A percentile compares a stretch with the other conserved stretches of the same genome.
These are phyloP conservation scores for Fusarium sp. DNA, from an alignment of 2,329 filamentous ascomycete species.

Conservation along the genomic window DNA sequence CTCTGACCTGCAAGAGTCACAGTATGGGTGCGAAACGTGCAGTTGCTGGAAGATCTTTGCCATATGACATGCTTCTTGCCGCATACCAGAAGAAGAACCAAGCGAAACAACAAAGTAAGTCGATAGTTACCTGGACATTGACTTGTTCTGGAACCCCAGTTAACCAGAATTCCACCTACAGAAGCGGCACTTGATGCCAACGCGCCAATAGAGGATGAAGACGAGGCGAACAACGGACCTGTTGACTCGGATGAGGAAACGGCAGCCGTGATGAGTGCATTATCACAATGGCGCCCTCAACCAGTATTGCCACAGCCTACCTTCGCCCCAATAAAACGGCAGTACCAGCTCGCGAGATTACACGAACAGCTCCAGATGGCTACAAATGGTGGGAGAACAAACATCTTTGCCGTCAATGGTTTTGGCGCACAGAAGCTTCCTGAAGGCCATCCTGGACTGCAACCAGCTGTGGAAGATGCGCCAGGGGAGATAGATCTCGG, in stretches of 20 bases:
- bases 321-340: constrained; percentile 71
- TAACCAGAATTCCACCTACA: constrained; percentile 33
- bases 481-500: constrained; percentile 68
- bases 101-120: constrained; percentile 93
- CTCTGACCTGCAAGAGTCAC: constrained; percentile 93
- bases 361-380: constrained; percentile 76
- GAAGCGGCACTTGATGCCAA: constrained; percentile 96
- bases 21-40: constrained; percentile 94
- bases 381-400: constrained; percentile 74
- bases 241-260: constrained; percentile 97
- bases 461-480: constrained; percentile 66
- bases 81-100: constrained; percentile 98
- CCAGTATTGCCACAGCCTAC: constrained; percentile 78
- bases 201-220: constrained; percentile 87
- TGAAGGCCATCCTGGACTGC: constrained; percentile 61
- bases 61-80: constrained; percentile 91
- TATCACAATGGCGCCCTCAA: constrained; percentile 80
- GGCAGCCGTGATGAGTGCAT: constrained; percentile 85
- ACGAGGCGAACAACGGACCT: constrained; percentile 82
- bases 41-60: constrained; percentile 86
- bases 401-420: constrained; percentile 73
- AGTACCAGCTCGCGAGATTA: constrained; percentile 73
- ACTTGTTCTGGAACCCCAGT: neutral
- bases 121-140: neutral
- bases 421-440: constrained; percentile 68